These are phyloP conservation scores for Coemansia sp. DNA, from an alignment of 192 early-diverging fungal species.

Conservation along the genomic window DNA sequence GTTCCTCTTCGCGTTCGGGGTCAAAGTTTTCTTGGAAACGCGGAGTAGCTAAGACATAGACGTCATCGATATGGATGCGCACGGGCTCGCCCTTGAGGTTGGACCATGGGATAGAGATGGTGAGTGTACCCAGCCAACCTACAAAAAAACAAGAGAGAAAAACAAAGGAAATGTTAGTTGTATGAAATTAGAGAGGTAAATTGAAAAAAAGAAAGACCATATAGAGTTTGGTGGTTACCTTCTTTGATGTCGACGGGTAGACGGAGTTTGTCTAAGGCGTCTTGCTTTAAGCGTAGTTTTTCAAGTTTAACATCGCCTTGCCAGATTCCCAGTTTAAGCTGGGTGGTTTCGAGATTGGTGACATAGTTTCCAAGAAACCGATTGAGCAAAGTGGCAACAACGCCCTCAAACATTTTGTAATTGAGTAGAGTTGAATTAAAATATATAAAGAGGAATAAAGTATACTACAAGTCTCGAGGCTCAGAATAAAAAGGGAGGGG, in stretches of 20 bases:
- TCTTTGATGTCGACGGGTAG: constrained; percentile 91
- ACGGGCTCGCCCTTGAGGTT: constrained; percentile 95
- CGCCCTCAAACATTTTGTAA: constrained; percentile 74
- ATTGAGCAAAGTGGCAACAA: constrained; percentile 74
- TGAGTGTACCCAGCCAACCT: constrained; percentile 92
- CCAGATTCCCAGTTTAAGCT: constrained; percentile 96
- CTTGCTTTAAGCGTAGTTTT: constrained; percentile 81
- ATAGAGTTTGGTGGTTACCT: no score
- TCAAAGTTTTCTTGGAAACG: constrained; percentile 80
- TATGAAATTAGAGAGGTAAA: no score
- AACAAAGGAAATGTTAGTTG: no score
- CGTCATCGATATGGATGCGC: constrained; percentile 80
- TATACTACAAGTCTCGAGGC: no score
- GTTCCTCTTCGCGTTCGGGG: constrained; percentile 72
- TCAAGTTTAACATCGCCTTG: constrained; percentile 93
- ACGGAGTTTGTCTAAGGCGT: constrained; percentile 91
- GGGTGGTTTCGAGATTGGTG: constrained; percentile 87
- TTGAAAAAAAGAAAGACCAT: not conserved
- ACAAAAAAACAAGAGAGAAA: no score
- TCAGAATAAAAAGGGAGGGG: not conserved
- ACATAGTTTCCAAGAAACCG: constrained; percentile 93
- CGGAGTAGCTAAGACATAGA: constrained; percentile 84
- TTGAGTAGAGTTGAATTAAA: no score
- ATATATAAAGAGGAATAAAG: no score
- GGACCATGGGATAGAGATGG: constrained; percentile 93